A percentile compares a stretch with the other conserved stretches of the same genome.
These are phyloP conservation scores for Cercospora canescens DNA, from an alignment of 2,329 filamentous ascomycete species.

Conservation along the genomic window DNA sequence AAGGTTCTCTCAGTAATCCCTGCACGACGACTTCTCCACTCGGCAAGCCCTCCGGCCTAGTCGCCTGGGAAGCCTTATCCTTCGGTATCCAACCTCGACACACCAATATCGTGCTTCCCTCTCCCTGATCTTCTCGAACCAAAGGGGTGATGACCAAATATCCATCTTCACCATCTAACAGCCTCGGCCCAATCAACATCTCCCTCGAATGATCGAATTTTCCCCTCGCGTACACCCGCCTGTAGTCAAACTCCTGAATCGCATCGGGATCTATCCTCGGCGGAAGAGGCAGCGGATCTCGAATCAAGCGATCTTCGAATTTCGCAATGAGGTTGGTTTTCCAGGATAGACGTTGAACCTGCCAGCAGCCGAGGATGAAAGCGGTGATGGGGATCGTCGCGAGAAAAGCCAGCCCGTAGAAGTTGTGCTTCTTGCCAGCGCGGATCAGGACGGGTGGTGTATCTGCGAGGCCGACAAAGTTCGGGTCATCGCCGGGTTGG, in stretches of 20 bases:
- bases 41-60: conserved; percentile 65
- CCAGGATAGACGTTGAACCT: conserved; percentile 89
- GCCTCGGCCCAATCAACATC: conserved; percentile 91
- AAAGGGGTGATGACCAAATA: conserved; percentile 91
- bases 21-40: conserved; percentile 73
- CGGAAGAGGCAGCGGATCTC: conserved; percentile 81
- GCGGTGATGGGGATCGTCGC: conserved; percentile 85
- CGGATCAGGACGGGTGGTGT: conserved; percentile 80
- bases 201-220: conserved; percentile 82
- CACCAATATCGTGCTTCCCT: conserved; percentile 68
- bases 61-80: conserved; percentile 65
- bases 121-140: conserved; percentile 61
- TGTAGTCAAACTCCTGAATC: conserved; percentile 87
- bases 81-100: conserved; percentile 91
- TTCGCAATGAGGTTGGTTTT: conserved; percentile 90
- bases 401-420: conserved; percentile 30
- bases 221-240: conserved; percentile 75
- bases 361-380: conserved; percentile 90
- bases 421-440: conserved; percentile 69
- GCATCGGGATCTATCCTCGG: conserved; percentile 78
- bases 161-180: conserved; percentile 85
- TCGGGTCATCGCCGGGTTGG: conserved; percentile 70
- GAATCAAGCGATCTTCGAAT: conserved; percentile 87
- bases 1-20: conserved; percentile 82
- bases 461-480: conserved; percentile 84